A percentile compares a stretch with the other conserved stretches of the same genome.
Conservation (phyloP, 1,284 basidiomycete species). For the Rhodotorula glutinis region DNA sequence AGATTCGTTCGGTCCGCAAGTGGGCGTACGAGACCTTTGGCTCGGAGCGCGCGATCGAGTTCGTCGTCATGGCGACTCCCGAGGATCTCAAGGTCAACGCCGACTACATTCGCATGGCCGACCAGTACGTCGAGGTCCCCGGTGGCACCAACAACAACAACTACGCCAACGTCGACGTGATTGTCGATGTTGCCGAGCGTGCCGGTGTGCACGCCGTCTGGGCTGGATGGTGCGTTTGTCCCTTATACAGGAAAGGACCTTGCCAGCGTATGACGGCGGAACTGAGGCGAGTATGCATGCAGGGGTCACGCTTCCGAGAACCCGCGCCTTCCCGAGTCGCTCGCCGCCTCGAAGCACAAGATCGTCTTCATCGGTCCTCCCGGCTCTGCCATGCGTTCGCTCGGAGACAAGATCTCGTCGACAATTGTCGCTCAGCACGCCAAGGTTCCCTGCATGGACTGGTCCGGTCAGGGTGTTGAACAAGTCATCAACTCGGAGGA, state of each 20-base stretch:
- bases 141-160: constrained; percentile 99
- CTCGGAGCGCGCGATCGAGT: constrained; percentile 90
- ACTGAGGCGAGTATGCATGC: not conserved
- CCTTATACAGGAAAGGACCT: not conserved
- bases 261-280: not conserved
- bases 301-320: constrained; percentile 98
- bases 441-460: constrained; percentile 96
- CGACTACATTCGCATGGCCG: constrained; percentile 99
- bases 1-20: constrained; percentile 97
- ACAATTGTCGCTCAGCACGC: constrained; percentile 98
- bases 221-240: constrained; percentile 78
- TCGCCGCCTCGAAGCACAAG: constrained; percentile 86
- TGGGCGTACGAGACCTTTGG: constrained; percentile 99
- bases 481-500: constrained; percentile 81
- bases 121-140: constrained; percentile 97
- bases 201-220: constrained; percentile 98
- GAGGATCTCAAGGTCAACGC: constrained; percentile 95
- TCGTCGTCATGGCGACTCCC: constrained; percentile 99
- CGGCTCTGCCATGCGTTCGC: constrained; percentile 96
- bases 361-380: constrained; percentile 99
- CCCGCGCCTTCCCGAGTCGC: constrained; percentile 91
- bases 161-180: constrained; percentile 99
- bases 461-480: constrained; percentile 93
- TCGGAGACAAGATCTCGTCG: constrained; percentile 99
- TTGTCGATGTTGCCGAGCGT: constrained; percentile 96